Conservation (phyloP, 495 filamentous ascomycete species). For the Zalerion maritima region DNA sequence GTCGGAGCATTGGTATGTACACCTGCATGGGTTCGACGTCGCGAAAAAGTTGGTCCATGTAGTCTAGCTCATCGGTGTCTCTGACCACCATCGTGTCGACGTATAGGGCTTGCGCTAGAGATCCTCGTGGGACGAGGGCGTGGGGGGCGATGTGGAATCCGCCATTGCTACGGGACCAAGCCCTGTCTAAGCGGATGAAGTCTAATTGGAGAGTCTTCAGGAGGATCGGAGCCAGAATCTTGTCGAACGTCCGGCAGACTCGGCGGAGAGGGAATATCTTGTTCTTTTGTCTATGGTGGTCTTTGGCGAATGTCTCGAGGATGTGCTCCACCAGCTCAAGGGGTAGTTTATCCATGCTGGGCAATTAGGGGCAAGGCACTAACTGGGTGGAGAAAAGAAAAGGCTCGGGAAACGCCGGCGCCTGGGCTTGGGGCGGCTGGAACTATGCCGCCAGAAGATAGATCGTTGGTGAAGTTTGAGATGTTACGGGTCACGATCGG, state of each 20-base stretch:
- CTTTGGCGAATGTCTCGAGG: conserved; percentile 6
- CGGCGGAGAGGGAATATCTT: too few relatives aligned
- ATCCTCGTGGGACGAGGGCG: conserved; percentile 4
- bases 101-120: conserved; percentile 11
- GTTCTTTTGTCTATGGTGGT: conserved; percentile 8
- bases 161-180: conserved; percentile 1
- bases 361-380: too few relatives aligned
- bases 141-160: too few relatives aligned
- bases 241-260: conserved; percentile 8
- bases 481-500: too few relatives aligned
- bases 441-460: too few relatives aligned
- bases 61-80: conserved; percentile 11
- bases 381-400: too few relatives aligned
- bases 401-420: too few relatives aligned
- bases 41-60: conserved; percentile 7
- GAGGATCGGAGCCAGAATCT: conserved; percentile 11
- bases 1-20: conserved; percentile 7
- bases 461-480: too few relatives aligned
- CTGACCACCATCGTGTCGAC: conserved; percentile 16
- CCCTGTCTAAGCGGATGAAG: conserved; percentile 13
- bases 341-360: conserved; percentile 8
- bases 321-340: conserved; percentile 8
- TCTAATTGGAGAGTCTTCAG: conserved; percentile 13
- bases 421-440: too few relatives aligned
- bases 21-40: conserved; percentile 6